A percentile compares a stretch with the other conserved stretches of the same genome.
phyloP scores from a whole-genome alignment of 306 rosid genomes.

The Acacia melanoxylon region DNA sequence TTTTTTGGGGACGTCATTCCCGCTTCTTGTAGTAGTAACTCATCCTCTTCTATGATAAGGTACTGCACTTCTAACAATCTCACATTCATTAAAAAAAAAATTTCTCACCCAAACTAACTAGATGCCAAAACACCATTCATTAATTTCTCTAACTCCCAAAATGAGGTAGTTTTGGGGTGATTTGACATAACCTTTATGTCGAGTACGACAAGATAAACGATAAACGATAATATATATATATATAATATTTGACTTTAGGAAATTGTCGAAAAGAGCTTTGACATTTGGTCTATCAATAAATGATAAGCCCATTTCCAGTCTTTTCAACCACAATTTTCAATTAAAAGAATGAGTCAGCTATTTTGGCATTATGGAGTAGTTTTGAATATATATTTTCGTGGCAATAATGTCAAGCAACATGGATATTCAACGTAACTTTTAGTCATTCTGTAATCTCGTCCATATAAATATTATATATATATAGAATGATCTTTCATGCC shows the following conservation, averaged over 20 bases:
- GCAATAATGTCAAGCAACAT: not conserved
- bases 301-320: not conserved
- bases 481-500: not conserved
- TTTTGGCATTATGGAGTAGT: not conserved
- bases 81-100: too few species aligned
- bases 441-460: not conserved
- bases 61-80: too few species aligned
- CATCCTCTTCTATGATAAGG: too few species aligned
- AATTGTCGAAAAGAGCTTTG: constrained; percentile 9
- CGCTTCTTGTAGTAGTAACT: too few species aligned
- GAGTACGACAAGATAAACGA: too few species aligned
- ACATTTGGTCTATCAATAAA: constrained; percentile 12
- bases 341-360: not conserved
- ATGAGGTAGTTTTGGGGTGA: too few species aligned
- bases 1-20: too few species aligned
- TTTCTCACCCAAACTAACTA: too few species aligned
- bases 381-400: not conserved
- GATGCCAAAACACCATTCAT: too few species aligned
- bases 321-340: constrained; percentile 3
- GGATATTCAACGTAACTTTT: constrained; percentile 13
- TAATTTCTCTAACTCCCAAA: too few species aligned
- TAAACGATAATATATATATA: too few species aligned
- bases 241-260: not conserved
- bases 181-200: too few species aligned
- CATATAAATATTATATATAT: not conserved